These are phyloP conservation scores for Ramularia endophylla DNA, from an alignment of 2,329 filamentous ascomycete species.

Conservation along the genomic window DNA sequence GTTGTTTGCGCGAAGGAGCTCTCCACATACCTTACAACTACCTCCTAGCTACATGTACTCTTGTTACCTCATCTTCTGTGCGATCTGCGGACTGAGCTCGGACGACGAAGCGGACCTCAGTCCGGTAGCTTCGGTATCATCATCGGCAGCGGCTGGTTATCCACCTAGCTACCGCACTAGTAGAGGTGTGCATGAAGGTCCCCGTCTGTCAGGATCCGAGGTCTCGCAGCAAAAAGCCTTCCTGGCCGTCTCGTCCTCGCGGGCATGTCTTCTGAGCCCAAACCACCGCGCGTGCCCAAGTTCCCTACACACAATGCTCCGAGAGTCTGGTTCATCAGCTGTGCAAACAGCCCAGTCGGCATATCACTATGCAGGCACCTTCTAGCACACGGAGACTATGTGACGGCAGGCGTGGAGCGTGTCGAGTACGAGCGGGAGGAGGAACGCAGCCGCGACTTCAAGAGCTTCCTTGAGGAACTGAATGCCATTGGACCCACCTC, in stretches of 20 bases:
- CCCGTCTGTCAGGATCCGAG: no score
- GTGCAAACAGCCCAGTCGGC: conserved; percentile 76
- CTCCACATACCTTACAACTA: no score
- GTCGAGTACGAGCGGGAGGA: conserved; percentile 68
- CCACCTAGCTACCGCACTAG: no score
- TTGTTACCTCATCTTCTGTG: no score
- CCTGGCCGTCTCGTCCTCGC: neutral
- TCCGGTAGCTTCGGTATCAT: conserved; percentile 5
- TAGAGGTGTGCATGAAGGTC: no score
- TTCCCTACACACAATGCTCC: conserved; percentile 61
- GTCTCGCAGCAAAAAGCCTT: no score
- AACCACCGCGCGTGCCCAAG: conserved; percentile 37
- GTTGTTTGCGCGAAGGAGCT: no score
- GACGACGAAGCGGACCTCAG: no score
- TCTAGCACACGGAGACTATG: conserved; percentile 85
- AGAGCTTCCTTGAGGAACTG: conserved; percentile 63
- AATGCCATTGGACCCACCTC: conserved; percentile 9
- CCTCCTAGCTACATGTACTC: no score
- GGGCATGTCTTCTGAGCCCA: conserved; percentile 22
- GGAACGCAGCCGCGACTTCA: conserved; percentile 68
- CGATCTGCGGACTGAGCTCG: no score
- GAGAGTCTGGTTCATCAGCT: conserved; percentile 88
- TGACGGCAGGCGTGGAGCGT: conserved; percentile 76
- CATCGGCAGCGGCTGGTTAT: conserved; percentile 7
- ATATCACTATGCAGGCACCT: conserved; percentile 76